Conservation (phyloP, 1,139 yeast genomes). For the Suhomyces wounanorum region DNA sequence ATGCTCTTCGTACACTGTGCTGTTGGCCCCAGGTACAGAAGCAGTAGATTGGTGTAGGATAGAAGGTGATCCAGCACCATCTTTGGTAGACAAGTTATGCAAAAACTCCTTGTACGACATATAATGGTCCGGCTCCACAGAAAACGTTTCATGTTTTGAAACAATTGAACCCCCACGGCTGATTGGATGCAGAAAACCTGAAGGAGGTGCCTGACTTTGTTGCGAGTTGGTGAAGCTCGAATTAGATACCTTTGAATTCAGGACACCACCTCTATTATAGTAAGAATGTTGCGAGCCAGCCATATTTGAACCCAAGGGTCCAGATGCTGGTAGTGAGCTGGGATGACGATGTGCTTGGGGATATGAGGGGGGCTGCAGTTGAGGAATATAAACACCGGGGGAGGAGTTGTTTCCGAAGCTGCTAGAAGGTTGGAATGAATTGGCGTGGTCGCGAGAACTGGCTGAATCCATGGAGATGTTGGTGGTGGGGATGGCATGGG, state of each 20-base stretch:
- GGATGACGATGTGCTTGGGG: slow-evolving; percentile 12
- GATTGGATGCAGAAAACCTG: background rate
- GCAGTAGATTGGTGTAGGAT: slow-evolving; percentile 1
- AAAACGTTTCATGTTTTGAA: slow-evolving; percentile 1
- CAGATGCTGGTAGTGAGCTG: slow-evolving; percentile 12
- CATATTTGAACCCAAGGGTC: slow-evolving; percentile 8
- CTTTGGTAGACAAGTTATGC: slow-evolving; percentile 32
- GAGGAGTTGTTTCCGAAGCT: slow-evolving; percentile 7
- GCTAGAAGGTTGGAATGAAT: slow-evolving; percentile 19
- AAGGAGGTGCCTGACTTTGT: background rate
- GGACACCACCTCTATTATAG: slow-evolving; percentile 5
- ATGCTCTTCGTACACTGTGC: slow-evolving; percentile 45
- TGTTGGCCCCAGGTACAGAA: slow-evolving; percentile 4
- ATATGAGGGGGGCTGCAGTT: slow-evolving; percentile 5
- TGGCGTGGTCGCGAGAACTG: slow-evolving; percentile 28
- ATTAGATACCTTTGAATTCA: background rate
- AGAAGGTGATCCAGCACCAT: slow-evolving; percentile 16
- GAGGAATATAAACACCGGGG: slow-evolving; percentile 12
- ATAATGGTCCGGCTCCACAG: slow-evolving; percentile 44
- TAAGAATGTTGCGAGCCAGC: slow-evolving; percentile 2
- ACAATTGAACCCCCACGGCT: background rate
- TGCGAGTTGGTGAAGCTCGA: slow-evolving; percentile 1
- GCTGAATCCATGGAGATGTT: slow-evolving; percentile 48
- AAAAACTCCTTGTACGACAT: slow-evolving; percentile 48
- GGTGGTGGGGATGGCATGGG: slow-evolving; percentile 45